Evolutionary conservation across 441 rosid genomes (phyloP).

Genomic region (Breynia disticha): DNA sequence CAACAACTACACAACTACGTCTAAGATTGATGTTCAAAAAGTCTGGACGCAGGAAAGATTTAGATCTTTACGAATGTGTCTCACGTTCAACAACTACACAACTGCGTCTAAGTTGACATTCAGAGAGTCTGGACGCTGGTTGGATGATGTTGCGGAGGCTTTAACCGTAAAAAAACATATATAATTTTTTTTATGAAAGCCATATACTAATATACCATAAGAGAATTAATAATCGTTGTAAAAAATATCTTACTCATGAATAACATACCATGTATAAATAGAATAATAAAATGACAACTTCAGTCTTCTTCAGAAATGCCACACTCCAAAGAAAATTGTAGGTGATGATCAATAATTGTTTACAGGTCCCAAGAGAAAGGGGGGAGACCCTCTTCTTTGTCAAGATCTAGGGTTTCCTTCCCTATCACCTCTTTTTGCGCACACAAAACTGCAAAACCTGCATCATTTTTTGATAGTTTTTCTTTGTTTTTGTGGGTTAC

Average conservation of each 20-base stretch:
- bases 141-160: too few relatives aligned
- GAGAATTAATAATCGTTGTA: too few relatives aligned
- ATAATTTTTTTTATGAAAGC: too few relatives aligned
- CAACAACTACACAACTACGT: too few relatives aligned
- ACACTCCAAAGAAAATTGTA: slow-evolving; percentile 26
- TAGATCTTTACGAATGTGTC: too few relatives aligned
- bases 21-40: too few relatives aligned
- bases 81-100: too few relatives aligned
- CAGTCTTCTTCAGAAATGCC: slow-evolving; percentile 10
- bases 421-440: slow-evolving; percentile 20
- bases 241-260: background rate
- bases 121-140: too few relatives aligned
- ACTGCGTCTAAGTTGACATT: too few relatives aligned
- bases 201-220: too few relatives aligned
- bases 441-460: slow-evolving; percentile 7
- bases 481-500: slow-evolving; percentile 11
- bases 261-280: slow-evolving; percentile 6
- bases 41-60: too few relatives aligned
- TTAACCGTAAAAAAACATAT: too few relatives aligned
- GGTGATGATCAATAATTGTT: slow-evolving; percentile 35
- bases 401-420: slow-evolving; percentile 74
- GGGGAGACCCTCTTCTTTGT: slow-evolving; percentile 29
- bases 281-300: slow-evolving; percentile 15
- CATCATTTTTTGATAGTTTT: background rate
- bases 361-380: slow-evolving; percentile 33